Evolutionary conservation across 2,329 filamentous ascomycete species (phyloP), one percentile per base, ranked within the genome.

Genomic region (Neofusicoccum umdonicola): DNA sequence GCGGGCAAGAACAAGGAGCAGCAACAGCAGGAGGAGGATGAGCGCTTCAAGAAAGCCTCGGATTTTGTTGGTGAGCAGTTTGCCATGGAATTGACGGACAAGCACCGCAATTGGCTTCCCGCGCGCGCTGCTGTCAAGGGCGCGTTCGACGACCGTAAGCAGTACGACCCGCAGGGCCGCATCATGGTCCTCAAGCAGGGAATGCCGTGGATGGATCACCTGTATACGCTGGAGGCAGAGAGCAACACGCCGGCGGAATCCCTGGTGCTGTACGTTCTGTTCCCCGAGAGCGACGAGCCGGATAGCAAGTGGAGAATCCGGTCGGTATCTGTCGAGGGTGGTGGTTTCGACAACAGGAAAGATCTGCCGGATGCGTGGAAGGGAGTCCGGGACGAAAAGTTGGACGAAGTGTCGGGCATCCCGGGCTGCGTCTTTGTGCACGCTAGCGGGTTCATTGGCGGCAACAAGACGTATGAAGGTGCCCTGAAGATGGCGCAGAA

Each of bases 141-240:
- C 47, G 93, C 94, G 9, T 97, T 95, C 76, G 81, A 83, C 39
- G 84, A 85, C 68, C 88, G 94, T 63, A 74, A 79, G 34, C 82
- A 90, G 69, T 85, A 87, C 73, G 91, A 97, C 75, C 73, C 88
- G 9, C 81, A 88, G 68, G 93, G 93, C 64, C 88, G 92, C 67
- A 87, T 98, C 66, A 83, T 98, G 72, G 89, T 97, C 31, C 85
- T 99, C 12, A 86, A 90, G 68, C 88, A 91, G 74, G 88, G 90
- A 65, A 90, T 94, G 66, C 94, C 94, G 1, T 98, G 95, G 95
- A 95, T 96, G 77, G 94, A 98, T 73, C 95, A 99, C 77, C 84
- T 99, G 17, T 98, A 97, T 81, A 88, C 85, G 17, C 85, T 98
- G 34, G 95, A 99, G 70, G 84, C 88, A 73, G 78, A 81, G 57